A percentile compares a stretch with the other conserved stretches of the same genome.
These are phyloP conservation scores for Syncephalastrum racemosum DNA, from an alignment of 371 early-diverging fungal genomes.

Conservation along the genomic window DNA sequence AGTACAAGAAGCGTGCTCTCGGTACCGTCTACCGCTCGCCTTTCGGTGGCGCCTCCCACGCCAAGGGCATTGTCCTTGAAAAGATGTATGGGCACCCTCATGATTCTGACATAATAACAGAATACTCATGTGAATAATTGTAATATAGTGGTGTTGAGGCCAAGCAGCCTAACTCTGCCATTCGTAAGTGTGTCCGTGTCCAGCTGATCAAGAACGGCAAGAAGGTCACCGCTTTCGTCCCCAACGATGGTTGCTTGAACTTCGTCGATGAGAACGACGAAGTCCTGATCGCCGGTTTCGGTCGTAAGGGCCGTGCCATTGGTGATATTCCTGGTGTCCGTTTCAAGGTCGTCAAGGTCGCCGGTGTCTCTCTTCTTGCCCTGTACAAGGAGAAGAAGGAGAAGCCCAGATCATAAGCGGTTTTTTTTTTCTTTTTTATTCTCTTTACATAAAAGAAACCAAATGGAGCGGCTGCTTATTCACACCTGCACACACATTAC, in stretches of 20 bases:
- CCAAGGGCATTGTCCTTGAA: conserved; percentile 99
- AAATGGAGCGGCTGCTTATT: no score
- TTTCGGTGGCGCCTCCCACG: conserved; percentile 99
- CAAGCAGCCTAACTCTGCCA: conserved; percentile 99
- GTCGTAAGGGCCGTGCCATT: conserved; percentile 84
- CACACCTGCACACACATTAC: no score
- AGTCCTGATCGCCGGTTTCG: conserved; percentile 96
- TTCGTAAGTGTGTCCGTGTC: conserved; percentile 99
- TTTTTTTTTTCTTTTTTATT: conserved; percentile 1
- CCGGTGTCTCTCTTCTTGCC: conserved; percentile 98
- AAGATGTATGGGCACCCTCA: conserved; percentile 82
- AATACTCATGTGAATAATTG: neutral
- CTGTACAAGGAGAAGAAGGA: conserved; percentile 99
- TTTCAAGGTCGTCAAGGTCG: conserved; percentile 99
- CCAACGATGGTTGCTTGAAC: conserved; percentile 99
- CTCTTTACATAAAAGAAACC: neutral
- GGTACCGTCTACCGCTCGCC: conserved; percentile 98
- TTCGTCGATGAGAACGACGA: conserved; percentile 98
- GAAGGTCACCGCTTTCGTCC: conserved; percentile 99
- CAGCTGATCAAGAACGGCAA: conserved; percentile 99
- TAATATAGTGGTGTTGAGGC: conserved; percentile 99
- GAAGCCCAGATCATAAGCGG: conserved; percentile 93
- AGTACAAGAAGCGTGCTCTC: conserved; percentile 97
- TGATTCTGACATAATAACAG: neutral
- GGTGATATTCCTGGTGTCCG: conserved; percentile 99